These are phyloP conservation scores for Coemansia sp. DNA, from an alignment of 192 early-diverging fungal species.

Conservation along the genomic window DNA sequence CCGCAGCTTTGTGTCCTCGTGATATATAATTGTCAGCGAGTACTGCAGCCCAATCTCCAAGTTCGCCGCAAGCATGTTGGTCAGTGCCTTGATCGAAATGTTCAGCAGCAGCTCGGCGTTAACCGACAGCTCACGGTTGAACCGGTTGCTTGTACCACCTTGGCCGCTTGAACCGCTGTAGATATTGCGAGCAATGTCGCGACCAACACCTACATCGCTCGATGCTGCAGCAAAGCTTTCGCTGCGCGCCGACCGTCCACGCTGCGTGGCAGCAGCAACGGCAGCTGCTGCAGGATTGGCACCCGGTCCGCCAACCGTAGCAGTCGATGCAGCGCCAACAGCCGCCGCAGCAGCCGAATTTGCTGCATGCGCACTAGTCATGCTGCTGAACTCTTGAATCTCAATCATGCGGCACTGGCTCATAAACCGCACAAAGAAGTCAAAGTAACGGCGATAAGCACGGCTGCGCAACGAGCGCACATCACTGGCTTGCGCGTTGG, in stretches of 20 bases:
- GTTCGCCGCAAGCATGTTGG: conserved; percentile 88
- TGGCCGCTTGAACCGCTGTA: conserved; percentile 26
- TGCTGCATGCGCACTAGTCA: conserved; percentile 51
- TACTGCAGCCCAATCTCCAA: conserved; percentile 89
- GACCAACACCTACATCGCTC: conserved; percentile 45
- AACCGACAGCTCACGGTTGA: conserved; percentile 49
- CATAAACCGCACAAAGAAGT: conserved; percentile 56
- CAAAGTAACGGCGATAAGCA: conserved; percentile 53
- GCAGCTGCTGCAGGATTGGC: conserved; percentile 4
- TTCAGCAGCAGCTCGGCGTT: conserved; percentile 49
- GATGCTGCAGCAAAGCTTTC: conserved; percentile 50
- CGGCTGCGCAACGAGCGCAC: conserved; percentile 47
- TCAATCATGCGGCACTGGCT: conserved; percentile 56
- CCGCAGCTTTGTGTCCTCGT: conserved; percentile 85
- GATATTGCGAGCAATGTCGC: conserved; percentile 53
- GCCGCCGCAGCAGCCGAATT: conserved; percentile 31
- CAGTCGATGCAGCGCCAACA: conserved; percentile 5
- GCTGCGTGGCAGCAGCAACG: conserved; percentile 6
- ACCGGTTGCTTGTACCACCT: conserved; percentile 10
- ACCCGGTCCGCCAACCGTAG: background rate
- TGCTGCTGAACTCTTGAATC: conserved; percentile 54
- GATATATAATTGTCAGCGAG: conserved; percentile 85
- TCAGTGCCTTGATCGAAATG: conserved; percentile 73
- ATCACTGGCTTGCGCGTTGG: conserved; percentile 30
- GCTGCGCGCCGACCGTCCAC: conserved; percentile 33